These are phyloP conservation scores for Pleurotus platypus DNA, from an alignment of 768 basidiomycete genomes.

Conservation along the genomic window DNA sequence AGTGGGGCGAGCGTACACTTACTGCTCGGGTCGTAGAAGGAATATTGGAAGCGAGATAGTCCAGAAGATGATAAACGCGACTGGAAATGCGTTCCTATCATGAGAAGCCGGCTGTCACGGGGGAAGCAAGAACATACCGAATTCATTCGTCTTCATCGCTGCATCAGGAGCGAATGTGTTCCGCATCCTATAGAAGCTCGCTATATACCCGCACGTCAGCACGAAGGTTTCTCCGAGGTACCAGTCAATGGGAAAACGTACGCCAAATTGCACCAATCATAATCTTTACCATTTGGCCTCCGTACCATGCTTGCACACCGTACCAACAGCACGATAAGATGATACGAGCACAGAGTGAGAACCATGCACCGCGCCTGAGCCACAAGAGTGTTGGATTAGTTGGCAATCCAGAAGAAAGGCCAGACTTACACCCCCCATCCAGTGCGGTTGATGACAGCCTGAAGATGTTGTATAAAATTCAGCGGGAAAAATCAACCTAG, in stretches of 20 bases:
- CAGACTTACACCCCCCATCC: constrained; percentile 22
- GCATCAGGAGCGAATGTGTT: constrained; percentile 20
- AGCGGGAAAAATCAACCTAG: neutral
- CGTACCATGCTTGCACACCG: constrained; percentile 27
- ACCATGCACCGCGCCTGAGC: constrained; percentile 25
- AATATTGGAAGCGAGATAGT: constrained; percentile 23
- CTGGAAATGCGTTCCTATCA: constrained; percentile 9
- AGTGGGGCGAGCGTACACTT: neutral
- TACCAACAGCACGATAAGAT: constrained; percentile 29
- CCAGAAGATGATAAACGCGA: constrained; percentile 27
- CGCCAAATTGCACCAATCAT: constrained; percentile 30
- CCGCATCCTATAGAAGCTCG: constrained; percentile 26
- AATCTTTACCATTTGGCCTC: constrained; percentile 27
- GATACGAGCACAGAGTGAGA: constrained; percentile 22
- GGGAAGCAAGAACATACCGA: constrained; percentile 14
- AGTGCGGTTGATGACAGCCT: constrained; percentile 24
- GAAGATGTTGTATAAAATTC: neutral
- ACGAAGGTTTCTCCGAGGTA: neutral
- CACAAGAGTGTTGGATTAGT: neutral
- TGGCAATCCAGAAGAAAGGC: neutral
- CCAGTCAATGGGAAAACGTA: constrained; percentile 10
- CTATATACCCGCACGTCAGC: constrained; percentile 10
- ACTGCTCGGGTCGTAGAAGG: constrained; percentile 24
- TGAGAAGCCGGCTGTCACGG: neutral
- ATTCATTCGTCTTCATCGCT: constrained; percentile 28